phyloP scores from a whole-genome alignment of 768 basidiomycete genomes.

The Podaxis sp. region DNA sequence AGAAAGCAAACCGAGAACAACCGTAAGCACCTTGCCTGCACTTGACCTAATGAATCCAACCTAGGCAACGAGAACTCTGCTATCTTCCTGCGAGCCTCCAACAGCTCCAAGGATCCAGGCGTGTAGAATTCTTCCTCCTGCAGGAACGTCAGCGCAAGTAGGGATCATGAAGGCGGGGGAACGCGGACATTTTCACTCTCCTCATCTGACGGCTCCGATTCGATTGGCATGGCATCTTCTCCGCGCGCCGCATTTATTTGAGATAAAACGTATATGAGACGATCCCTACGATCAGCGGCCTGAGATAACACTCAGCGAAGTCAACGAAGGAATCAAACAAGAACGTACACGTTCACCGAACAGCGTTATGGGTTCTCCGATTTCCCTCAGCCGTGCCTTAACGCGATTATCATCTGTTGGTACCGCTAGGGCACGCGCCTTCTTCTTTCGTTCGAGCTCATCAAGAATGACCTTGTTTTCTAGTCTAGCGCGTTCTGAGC shows the following conservation, averaged over 20 bases:
- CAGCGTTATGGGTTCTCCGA: constrained; percentile 95
- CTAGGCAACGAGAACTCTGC: constrained; percentile 95
- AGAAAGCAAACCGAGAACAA: constrained; percentile 37
- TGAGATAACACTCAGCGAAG: constrained; percentile 31
- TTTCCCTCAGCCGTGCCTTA: constrained; percentile 83
- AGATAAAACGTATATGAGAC: constrained; percentile 91
- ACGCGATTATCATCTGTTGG: constrained; percentile 97
- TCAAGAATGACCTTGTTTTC: constrained; percentile 89
- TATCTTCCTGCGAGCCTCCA: constrained; percentile 59
- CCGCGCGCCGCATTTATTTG: constrained; percentile 90
- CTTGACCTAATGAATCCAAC: constrained; percentile 69
- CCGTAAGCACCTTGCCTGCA: constrained; percentile 80
- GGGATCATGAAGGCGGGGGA: neutral
- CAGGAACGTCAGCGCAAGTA: neutral
- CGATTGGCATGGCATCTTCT: constrained; percentile 74
- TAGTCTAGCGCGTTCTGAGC: constrained; percentile 70
- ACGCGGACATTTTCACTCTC: constrained; percentile 47
- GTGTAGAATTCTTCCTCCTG: constrained; percentile 97
- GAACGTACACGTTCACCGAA: constrained; percentile 95
- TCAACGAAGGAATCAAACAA: constrained; percentile 7
- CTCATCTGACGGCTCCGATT: constrained; percentile 72
- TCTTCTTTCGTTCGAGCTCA: constrained; percentile 97
- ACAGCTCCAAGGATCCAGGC: constrained; percentile 81
- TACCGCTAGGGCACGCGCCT: constrained; percentile 88
- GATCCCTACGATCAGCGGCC: constrained; percentile 95